These are phyloP conservation scores for Volvox carteri DNA, from an alignment of 163 green algal genomes.

Conservation along the genomic window DNA sequence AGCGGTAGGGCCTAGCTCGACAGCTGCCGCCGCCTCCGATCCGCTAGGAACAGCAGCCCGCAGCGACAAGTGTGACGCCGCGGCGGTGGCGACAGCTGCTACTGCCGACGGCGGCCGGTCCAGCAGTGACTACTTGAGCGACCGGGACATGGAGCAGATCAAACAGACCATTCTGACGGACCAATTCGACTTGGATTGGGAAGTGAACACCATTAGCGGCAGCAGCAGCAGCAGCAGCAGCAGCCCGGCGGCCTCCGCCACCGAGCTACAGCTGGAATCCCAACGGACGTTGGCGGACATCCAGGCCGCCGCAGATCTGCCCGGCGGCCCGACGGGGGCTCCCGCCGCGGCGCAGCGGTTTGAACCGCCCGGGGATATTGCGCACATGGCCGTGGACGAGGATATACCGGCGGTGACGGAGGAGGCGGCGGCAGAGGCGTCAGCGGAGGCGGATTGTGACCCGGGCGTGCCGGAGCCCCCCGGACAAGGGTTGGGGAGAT, in stretches of 20 bases:
- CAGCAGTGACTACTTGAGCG: not conserved
- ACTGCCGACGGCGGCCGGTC: not conserved
- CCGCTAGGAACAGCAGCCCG: not conserved
- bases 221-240: not conserved
- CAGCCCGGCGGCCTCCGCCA: not conserved
- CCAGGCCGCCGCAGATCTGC: too few relatives aligned
- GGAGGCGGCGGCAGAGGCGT: not conserved
- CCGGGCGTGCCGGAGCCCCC: not conserved
- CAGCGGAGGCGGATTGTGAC: not conserved
- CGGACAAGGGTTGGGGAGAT: not conserved
- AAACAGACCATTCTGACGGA: not conserved
- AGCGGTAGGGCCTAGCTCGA: not conserved
- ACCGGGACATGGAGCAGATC: slow-evolving; percentile 19
- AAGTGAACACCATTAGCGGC: not conserved
- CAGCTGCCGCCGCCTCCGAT: not conserved
- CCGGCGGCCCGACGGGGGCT: not conserved
- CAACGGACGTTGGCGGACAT: not conserved
- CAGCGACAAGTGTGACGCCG: not conserved
- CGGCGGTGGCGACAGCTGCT: not conserved
- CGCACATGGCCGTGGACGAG: slow-evolving; percentile 12
- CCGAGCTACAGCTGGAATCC: not conserved
- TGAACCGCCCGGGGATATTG: slow-evolving; percentile 6
- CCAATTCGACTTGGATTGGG: slow-evolving; percentile 22
- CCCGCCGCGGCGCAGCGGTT: not conserved
- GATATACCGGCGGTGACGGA: not conserved